Evolutionary conservation across 2,329 filamentous ascomycete genomes (phyloP).

Genomic region (Fusarium sp.): DNA sequence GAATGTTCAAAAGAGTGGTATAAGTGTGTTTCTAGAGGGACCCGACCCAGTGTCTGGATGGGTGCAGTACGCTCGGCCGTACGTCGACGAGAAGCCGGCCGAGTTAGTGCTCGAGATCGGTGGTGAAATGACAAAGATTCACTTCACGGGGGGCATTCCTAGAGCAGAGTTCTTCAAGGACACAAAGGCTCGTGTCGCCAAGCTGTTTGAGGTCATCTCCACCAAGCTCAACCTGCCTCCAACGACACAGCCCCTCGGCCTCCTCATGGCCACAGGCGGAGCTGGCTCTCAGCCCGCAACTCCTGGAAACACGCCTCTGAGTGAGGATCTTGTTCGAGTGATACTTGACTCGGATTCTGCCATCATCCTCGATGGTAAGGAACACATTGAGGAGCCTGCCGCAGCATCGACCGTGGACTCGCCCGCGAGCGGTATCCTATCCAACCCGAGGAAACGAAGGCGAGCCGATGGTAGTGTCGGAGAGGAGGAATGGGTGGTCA

Average conservation of each 20-base stretch:
- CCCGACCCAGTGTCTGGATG: slow-evolving; percentile 54
- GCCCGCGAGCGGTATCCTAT: slow-evolving; percentile 41
- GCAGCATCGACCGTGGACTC: slow-evolving; percentile 43
- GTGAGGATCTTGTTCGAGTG: slow-evolving; percentile 76
- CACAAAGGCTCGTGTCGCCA: slow-evolving; percentile 75
- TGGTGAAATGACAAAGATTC: slow-evolving; percentile 70
- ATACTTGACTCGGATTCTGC: slow-evolving; percentile 69
- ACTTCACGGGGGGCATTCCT: slow-evolving; percentile 52
- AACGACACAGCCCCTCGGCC: slow-evolving; percentile 68
- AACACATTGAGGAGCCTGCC: slow-evolving; percentile 47
- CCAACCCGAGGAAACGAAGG: slow-evolving; percentile 57
- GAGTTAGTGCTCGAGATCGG: slow-evolving; percentile 86
- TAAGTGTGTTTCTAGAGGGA: slow-evolving; percentile 68
- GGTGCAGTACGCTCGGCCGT: slow-evolving; percentile 86
- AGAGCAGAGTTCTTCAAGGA: slow-evolving; percentile 80
- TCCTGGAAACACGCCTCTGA: slow-evolving; percentile 75
- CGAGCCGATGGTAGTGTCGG: slow-evolving; percentile 50
- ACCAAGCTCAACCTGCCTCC: slow-evolving; percentile 79
- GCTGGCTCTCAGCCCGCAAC: slow-evolving; percentile 70
- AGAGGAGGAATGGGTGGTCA: slow-evolving; percentile 69
- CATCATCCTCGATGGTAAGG: slow-evolving; percentile 68
- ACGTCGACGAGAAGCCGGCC: slow-evolving; percentile 77
- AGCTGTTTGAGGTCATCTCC: slow-evolving; percentile 82
- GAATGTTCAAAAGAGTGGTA: slow-evolving; percentile 88
- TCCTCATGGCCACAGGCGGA: slow-evolving; percentile 74